Percentiles rank a stretch among this genome's conserved stretches.
Conservation (phyloP, 129 eudicot genomes). For the Arctium minus region DNA sequence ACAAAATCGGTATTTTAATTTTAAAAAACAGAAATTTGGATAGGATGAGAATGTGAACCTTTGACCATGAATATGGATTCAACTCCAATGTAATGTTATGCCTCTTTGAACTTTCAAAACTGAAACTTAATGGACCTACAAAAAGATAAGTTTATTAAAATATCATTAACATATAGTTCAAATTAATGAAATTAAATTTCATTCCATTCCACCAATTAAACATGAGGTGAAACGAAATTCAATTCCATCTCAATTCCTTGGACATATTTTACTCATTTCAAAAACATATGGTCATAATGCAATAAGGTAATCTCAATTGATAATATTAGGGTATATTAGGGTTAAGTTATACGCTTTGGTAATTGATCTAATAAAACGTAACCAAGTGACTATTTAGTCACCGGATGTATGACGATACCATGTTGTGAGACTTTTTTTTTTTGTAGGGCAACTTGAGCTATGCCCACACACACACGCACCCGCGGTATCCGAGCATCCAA, state of each 20-base stretch:
- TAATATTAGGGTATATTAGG: background rate
- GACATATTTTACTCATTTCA: background rate
- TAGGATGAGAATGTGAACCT: conserved; percentile 15
- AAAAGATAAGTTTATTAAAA: background rate
- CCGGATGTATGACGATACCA: background rate
- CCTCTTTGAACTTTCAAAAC: background rate
- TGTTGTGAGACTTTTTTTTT: background rate
- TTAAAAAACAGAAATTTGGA: background rate
- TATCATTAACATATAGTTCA: background rate
- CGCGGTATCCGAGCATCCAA: no score
- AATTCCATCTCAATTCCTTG: background rate
- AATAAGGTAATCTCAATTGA: background rate
- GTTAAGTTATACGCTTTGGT: background rate
- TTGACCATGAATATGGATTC: conserved; percentile 40
- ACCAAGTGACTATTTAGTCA: background rate
- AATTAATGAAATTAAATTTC: background rate
- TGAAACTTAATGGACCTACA: conserved; percentile 33
- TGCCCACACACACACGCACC: no score
- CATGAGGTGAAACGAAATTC: background rate
- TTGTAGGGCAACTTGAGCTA: no score
- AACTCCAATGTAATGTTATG: conserved; percentile 11
- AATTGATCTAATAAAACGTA: background rate
- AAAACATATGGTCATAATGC: background rate
- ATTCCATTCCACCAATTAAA: background rate
- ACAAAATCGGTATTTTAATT: background rate